Evolutionary conservation across 2,329 filamentous ascomycete genomes (phyloP), one percentile per base, ranked within the genome.

Genomic region (Cryphonectria nitschkei): DNA sequence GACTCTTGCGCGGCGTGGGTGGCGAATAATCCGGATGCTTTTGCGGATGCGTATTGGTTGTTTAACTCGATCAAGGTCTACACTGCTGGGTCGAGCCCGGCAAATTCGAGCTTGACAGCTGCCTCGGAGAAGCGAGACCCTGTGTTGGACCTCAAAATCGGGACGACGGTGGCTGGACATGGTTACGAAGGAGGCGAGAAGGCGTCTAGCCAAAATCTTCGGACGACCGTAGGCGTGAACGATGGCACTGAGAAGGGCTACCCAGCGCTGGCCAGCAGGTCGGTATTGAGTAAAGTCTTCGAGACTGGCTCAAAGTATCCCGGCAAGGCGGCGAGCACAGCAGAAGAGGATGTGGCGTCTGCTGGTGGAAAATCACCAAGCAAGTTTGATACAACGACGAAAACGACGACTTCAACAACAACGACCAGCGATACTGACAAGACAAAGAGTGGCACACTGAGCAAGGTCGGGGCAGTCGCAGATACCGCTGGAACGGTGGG

Each of bases 1-100:
- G 72, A 81, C 52, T 90, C 89, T 0, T 97, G 95, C 83, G 78
- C 90, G 37, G 87, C 88, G 34, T 97, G 89, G 78, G 94, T 97
- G 32, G 84, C 85, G 67, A 14, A 52, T 16, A 64, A 68, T 34
- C 67, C 72, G 29, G 58, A 26, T 6, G 72, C 70, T 2, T 73
- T 68, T 34, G 61, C 61, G 3, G 72, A 73, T n/a, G 72, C 68
- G 3, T 73, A 73, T 32, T 73, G 72, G 72, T 61, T 73, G 39
- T 60, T 73, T 52, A 73, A 73, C n/a, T 72, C 67, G 9, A 69
- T 73, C 61, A 73, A 72, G 29, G 72, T 70, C 37, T 73, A 72
- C 65, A 60, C 56, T 8, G 29, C 26, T 14, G 39, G 66, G 13
- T 26, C 60, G 60, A 8, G 29, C 58, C 22, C 43, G 43, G 16